Conservation (phyloP, 306 rosid species). For the Cicer yamashitae region DNA sequence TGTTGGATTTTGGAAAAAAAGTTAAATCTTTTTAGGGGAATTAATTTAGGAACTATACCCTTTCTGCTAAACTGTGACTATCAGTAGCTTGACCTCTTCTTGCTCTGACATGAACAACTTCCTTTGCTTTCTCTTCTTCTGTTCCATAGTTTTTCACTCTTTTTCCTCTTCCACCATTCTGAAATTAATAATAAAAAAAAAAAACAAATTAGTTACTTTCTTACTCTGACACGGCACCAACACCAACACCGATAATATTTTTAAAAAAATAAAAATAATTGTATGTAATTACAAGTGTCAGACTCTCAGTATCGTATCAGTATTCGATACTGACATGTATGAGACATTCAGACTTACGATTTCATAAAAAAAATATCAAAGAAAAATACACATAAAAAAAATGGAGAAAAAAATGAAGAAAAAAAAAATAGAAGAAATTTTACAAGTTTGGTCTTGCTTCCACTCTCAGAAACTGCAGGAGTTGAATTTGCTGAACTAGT, state of each 20-base stretch:
- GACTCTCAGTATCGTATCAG: no score
- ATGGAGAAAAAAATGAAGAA: not conserved
- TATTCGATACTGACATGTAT: no score
- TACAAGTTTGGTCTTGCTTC: slow-evolving; percentile 59
- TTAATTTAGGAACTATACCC: slow-evolving; percentile 61
- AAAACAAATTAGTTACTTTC: not conserved
- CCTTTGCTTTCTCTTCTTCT: slow-evolving; percentile 71
- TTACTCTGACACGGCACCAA: not conserved
- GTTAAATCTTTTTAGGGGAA: no score
- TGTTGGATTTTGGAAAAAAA: not conserved
- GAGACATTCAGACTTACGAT: not conserved
- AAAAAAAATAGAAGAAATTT: slow-evolving; percentile 1
- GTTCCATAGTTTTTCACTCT: slow-evolving; percentile 57
- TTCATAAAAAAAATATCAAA: not conserved
- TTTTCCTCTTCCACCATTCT: slow-evolving; percentile 76
- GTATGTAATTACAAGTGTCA: no score
- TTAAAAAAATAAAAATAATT: no score
- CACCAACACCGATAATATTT: no score
- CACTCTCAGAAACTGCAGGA: slow-evolving; percentile 66
- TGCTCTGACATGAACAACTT: slow-evolving; percentile 96
- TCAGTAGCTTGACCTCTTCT: slow-evolving; percentile 99
- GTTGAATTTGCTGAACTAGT: slow-evolving; percentile 70
- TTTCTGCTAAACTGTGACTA: slow-evolving; percentile 97
- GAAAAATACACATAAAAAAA: not conserved
- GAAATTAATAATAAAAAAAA: slow-evolving; percentile 36